Conservation (phyloP, 352 stramenopile species). For the Globisporangium camurandrum region DNA sequence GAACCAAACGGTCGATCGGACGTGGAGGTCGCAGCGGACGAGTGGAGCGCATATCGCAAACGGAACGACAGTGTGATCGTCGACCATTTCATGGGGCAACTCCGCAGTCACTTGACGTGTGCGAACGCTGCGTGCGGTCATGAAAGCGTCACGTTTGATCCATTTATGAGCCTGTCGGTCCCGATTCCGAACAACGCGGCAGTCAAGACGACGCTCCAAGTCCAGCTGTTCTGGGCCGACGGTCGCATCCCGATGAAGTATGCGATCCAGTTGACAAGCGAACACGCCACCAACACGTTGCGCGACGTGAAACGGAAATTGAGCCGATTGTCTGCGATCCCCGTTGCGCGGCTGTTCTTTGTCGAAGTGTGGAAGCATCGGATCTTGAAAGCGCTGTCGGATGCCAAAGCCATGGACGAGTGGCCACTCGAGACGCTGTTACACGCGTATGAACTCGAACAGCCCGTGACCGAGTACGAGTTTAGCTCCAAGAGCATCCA, state of each 20-base stretch:
- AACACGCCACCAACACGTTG: conserved; percentile 31
- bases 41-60: conserved; percentile 80
- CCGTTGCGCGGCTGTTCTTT: conserved; percentile 46
- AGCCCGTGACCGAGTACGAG: conserved; percentile 49
- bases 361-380: conserved; percentile 66
- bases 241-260: conserved; percentile 74
- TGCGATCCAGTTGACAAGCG: conserved; percentile 42
- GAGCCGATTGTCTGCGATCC: conserved; percentile 35
- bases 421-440: conserved; percentile 42
- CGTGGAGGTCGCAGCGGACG: conserved; percentile 57
- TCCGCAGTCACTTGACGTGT: conserved; percentile 85
- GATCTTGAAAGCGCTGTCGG: conserved; percentile 47
- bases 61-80: conserved; percentile 90
- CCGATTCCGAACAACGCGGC: conserved; percentile 75
- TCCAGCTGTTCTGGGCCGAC: conserved; percentile 71
- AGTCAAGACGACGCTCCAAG: conserved; percentile 24
- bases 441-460: conserved; percentile 88
- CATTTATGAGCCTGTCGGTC: conserved; percentile 86
- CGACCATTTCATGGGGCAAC: conserved; percentile 87
- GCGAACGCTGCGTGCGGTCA: conserved; percentile 63
- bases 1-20: conserved; percentile 68
- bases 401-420: conserved; percentile 35
- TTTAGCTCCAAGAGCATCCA: conserved; percentile 59
- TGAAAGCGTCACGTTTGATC: conserved; percentile 85
- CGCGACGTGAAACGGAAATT: conserved; percentile 56